A percentile compares a stretch with the other conserved stretches of the same genome.
Conservation (phyloP, 2,329 filamentous ascomycete species). For the Fusarium dlaminii region DNA sequence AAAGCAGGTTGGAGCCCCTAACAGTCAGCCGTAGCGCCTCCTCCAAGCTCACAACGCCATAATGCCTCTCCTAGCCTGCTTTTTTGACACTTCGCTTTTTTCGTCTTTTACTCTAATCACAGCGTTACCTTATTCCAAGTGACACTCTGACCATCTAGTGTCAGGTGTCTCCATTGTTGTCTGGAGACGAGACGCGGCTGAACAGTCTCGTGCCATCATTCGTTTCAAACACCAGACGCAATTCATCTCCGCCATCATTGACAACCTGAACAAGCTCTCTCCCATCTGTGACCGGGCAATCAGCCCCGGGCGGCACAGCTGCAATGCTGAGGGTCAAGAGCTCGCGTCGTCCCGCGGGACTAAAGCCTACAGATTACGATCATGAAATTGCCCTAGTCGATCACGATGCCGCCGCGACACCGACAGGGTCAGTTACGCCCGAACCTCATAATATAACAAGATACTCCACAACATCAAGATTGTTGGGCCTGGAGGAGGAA, state of each 20-base stretch:
- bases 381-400: slow-evolving; percentile 78
- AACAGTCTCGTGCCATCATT: background rate
- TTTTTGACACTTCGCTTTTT: slow-evolving; percentile 3
- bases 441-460: slow-evolving; percentile 32
- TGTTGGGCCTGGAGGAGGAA: slow-evolving; percentile 35
- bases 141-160: background rate
- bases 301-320: slow-evolving; percentile 24
- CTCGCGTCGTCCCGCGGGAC: slow-evolving; percentile 63
- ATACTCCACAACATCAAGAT: slow-evolving; percentile 39
- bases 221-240: slow-evolving; percentile 3
- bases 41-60: slow-evolving; percentile 30
- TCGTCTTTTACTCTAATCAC: background rate
- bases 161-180: background rate
- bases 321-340: slow-evolving; percentile 52
- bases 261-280: background rate
- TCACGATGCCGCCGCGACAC: slow-evolving; percentile 49
- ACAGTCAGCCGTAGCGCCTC: slow-evolving; percentile 32
- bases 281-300: slow-evolving; percentile 17
- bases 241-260: background rate
- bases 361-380: slow-evolving; percentile 71
- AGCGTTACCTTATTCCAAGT: slow-evolving; percentile 1
- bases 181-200: background rate
- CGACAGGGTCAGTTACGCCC: slow-evolving; percentile 27
- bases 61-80: slow-evolving; percentile 9
- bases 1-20: slow-evolving; percentile 35